Evolutionary conservation across 805 yeast genomes (phyloP).

Genomic region (Kodamaea hsintzibuensis): DNA sequence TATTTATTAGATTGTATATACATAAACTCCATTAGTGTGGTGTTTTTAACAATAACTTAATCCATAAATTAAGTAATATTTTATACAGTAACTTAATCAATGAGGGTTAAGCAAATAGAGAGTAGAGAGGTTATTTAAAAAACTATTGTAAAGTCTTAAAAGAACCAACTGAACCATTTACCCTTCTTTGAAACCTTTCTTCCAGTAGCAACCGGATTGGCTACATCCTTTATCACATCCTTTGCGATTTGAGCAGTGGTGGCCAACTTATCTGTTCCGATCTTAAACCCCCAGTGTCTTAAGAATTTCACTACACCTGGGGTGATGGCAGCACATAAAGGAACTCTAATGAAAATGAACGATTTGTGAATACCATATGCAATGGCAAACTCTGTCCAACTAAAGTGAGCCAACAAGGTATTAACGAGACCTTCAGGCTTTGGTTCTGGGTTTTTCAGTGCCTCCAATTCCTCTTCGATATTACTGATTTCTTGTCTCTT

Average conservation of each 20-base stretch:
- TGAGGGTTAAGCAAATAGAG: too few relatives aligned
- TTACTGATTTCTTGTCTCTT: slow-evolving; percentile 35
- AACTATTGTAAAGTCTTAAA: slow-evolving; percentile 40
- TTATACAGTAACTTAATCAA: too few relatives aligned
- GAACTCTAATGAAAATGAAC: slow-evolving; percentile 78
- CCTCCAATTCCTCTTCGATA: slow-evolving; percentile 25
- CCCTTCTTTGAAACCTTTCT: slow-evolving; percentile 50
- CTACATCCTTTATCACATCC: slow-evolving; percentile 38
- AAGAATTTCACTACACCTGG: slow-evolving; percentile 71
- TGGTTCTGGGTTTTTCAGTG: slow-evolving; percentile 18
- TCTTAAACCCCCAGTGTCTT: slow-evolving; percentile 76
- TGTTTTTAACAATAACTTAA: too few relatives aligned
- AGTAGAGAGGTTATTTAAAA: too few relatives aligned
- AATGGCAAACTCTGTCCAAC: slow-evolving; percentile 78
- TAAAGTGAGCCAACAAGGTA: slow-evolving; percentile 38
- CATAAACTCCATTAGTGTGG: background rate
- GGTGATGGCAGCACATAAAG: slow-evolving; percentile 88
- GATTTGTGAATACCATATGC: slow-evolving; percentile 95
- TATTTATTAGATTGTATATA: background rate
- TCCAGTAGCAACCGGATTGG: slow-evolving; percentile 50
- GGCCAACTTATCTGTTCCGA: slow-evolving; percentile 54
- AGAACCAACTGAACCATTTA: slow-evolving; percentile 63
- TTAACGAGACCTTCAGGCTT: slow-evolving; percentile 2
- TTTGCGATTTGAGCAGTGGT: slow-evolving; percentile 38
- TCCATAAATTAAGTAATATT: too few relatives aligned